Conservation (phyloP, 768 basidiomycete genomes). For the Tulasnella sp. region DNA sequence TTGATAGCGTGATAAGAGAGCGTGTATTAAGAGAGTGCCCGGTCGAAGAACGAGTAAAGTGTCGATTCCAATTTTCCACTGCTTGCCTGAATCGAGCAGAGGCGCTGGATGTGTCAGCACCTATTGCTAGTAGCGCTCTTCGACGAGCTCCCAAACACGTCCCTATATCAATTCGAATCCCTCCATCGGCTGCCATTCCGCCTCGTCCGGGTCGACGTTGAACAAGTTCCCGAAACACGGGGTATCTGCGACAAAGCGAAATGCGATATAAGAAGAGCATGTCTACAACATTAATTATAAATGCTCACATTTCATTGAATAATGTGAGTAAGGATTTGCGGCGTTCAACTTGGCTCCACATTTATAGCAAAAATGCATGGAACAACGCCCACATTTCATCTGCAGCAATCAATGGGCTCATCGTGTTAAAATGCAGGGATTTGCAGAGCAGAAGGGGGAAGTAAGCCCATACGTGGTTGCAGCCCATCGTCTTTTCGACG, state of each 20-base stretch:
- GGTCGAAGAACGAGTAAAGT: no score
- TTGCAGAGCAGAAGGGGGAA: conserved; percentile 31
- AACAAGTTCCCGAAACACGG: conserved; percentile 23
- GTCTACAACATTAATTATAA: not conserved
- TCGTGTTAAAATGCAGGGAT: not conserved
- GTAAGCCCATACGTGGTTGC: conserved; percentile 71
- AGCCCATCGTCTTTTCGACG: conserved; percentile 58
- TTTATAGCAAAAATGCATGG: conserved; percentile 76
- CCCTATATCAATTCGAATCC: conserved; percentile 19
- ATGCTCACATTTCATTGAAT: conserved; percentile 36
- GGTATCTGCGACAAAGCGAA: not conserved
- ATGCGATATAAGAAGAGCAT: not conserved
- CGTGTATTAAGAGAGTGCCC: no score
- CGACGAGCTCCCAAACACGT: no score
- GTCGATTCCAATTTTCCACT: no score
- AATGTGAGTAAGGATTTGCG: conserved; percentile 63
- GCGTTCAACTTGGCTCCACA: conserved; percentile 57
- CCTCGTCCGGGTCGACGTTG: conserved; percentile 16
- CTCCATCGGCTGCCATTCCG: conserved; percentile 21
- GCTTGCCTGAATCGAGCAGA: no score
- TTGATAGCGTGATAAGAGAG: no score
- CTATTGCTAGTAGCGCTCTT: not conserved
- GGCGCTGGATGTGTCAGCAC: no score
- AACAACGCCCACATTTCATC: conserved; percentile 78
- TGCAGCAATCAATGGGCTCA: conserved; percentile 35